Base-by-base conservation (phyloP, 83 land plant species). In the Diphasiastrum complanatum region DNA sequence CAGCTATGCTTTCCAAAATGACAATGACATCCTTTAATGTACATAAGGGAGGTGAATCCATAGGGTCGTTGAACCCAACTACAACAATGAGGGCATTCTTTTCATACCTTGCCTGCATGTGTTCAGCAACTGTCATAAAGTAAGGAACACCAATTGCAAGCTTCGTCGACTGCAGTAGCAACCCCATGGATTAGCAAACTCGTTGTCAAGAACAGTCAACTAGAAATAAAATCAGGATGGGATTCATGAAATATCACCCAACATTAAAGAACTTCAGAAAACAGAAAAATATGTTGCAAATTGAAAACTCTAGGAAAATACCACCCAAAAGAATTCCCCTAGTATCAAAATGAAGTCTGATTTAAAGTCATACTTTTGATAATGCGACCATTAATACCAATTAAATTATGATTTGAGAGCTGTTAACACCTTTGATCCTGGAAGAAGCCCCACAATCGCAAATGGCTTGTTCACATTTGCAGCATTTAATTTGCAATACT, bases 391-490 rank as follows among this genome's bases (percentile, higher is more conserved):
- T n/a, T n/a, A n/a, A n/a, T n/a, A n/a, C n/a, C n/a, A n/a, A n/a
- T n/a, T n/a, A n/a, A n/a, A n/a, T n/a, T n/a, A n/a, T n/a, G n/a
- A n/a, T n/a, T n/a, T n/a, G n/a, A n/a, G n/a, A n/a, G n/a, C n/a
- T n/a, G n/a, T n/a, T n/a, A n/a, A n/a, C 33, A 71, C 74, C 74
- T 71, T 71, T 27, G 74, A 71, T 16, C 74, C 74, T 36, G 74
- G 74, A 26, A 71, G 62, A 33, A 71, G 60, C 29, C 74, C 74
- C 27, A 72, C 65, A 26, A 72, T 24, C 23, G 56, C 53, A 27
- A 37, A 55, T 31, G 27, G 1, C 14, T 52, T 23, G 33, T 33
- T 23, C 20, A 32, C 52, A 14, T 32, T 16, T 46, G 46, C 30
- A 38, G n/a, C 52, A 28, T 26, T 26, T 31, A 16, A 27, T 43